phyloP scores from a whole-genome alignment of 2,329 filamentous ascomycete genomes.

The Calonectria honghensis region DNA sequence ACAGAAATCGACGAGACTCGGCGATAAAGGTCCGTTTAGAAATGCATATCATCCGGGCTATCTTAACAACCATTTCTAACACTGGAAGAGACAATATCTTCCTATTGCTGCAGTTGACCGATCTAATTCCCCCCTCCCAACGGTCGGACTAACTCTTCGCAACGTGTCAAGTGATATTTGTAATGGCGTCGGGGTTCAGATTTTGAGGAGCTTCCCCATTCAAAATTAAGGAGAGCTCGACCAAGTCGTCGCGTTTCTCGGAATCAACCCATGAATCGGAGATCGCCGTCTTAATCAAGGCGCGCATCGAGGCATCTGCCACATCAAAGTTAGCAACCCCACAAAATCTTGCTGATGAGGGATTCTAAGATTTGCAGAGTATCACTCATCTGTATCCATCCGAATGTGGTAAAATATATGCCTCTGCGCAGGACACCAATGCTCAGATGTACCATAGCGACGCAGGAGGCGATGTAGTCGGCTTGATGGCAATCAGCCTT shows the following conservation, averaged over 20 bases:
- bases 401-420: conserved; percentile 20
- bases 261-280: conserved; percentile 23
- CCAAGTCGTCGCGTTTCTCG: conserved; percentile 26
- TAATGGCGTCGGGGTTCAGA: conserved; percentile 23
- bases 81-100: neutral
- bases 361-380: conserved; percentile 7
- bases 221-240: conserved; percentile 8
- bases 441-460: conserved; percentile 31
- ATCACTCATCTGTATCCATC: conserved; percentile 26
- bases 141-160: conserved; percentile 15
- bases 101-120: neutral
- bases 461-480: neutral
- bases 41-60: no score
- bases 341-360: no score
- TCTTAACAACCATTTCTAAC: neutral
- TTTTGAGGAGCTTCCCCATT: conserved; percentile 18
- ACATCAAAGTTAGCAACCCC: conserved; percentile 8
- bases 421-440: conserved; percentile 27
- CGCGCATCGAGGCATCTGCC: conserved; percentile 1
- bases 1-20: conserved; percentile 15
- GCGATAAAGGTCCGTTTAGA: conserved; percentile 1
- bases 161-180: conserved; percentile 8
- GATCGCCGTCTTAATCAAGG: conserved; percentile 25
- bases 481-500: conserved; percentile 24
- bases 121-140: conserved; percentile 21